These are phyloP conservation scores for Pythium phragmitis DNA, from an alignment of 352 stramenopile species.

Conservation along the genomic window DNA sequence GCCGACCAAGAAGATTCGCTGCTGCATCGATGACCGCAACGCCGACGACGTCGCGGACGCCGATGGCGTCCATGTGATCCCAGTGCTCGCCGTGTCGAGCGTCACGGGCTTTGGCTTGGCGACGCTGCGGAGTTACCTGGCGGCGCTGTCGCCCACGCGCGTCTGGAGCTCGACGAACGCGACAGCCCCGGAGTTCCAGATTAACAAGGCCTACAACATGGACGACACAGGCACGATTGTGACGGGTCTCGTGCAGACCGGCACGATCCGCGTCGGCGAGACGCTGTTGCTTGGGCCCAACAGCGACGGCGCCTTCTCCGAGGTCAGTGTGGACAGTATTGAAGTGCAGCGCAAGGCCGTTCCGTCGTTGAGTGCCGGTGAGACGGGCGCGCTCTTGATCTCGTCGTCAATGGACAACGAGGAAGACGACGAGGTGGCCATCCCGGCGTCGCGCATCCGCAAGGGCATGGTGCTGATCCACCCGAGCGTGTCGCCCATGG, in stretches of 20 bases:
- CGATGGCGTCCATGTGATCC: slow-evolving; percentile 33
- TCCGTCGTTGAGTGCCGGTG: slow-evolving; percentile 53
- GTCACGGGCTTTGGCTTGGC: slow-evolving; percentile 55
- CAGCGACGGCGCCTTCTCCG: slow-evolving; percentile 53
- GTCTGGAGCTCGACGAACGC: slow-evolving; percentile 51
- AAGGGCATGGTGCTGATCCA: slow-evolving; percentile 78
- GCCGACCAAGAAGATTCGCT: slow-evolving; percentile 23
- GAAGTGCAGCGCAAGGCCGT: slow-evolving; percentile 75
- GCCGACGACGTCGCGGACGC: slow-evolving; percentile 5
- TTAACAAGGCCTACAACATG: slow-evolving; percentile 77
- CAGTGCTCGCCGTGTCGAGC: slow-evolving; percentile 64
- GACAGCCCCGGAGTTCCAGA: slow-evolving; percentile 67
- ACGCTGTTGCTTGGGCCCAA: slow-evolving; percentile 67
- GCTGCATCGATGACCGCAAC: not conserved
- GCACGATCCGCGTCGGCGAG: slow-evolving; percentile 62
- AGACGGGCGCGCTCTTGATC: slow-evolving; percentile 71
- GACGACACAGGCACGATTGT: slow-evolving; percentile 70
- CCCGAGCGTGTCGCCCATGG: slow-evolving; percentile 55
- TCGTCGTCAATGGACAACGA: slow-evolving; percentile 2
- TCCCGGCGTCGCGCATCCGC: slow-evolving; percentile 35
- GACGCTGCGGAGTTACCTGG: slow-evolving; percentile 57
- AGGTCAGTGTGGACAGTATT: slow-evolving; percentile 72
- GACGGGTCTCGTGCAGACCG: slow-evolving; percentile 66
- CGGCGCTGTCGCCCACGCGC: slow-evolving; percentile 53
- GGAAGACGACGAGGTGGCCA: not conserved